Evolutionary conservation across 148 eudicot species (phyloP), one percentile per base, ranked within the genome.

Genomic region (Polygonum aviculare): DNA sequence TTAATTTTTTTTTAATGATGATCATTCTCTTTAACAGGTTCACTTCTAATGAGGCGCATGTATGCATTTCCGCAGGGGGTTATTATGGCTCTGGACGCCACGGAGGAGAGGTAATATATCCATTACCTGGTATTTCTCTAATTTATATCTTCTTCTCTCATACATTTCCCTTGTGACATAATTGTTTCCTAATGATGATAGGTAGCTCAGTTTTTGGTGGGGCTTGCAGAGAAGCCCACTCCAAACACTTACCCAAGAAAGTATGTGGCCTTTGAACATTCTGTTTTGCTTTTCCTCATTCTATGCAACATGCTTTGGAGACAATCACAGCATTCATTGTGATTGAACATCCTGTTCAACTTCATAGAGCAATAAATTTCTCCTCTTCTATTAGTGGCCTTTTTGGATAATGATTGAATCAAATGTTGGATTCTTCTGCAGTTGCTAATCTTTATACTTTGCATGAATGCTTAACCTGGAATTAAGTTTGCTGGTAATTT

Each of bases 1-100:
- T 78, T 48, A 35, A 41, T 75, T 52, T 35, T 21, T 21, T 36
- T 6, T 65, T 65, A 65, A 26, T 9, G 47, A 7, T 39, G 9
- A 22, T n/a, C 18, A 35, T 57, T 65, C 33, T 52, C 36, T 21
- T 12, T 26, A 59, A 10, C 33, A 72, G 31, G 48, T 79, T 63
- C 49, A 60, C 39, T 70, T 10, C 21, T 44, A 2, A 16, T 36
- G 72, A 80, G 40, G 22, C 77, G 51, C 26, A 18, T 59, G 26
- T 21, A 7, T 60, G 16, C 74, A 71, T 74, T 8, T 69, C 38
- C 50, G 38, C 82, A 90, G 98, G 99, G 48, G 99, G 99, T 71
- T 95, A 95, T 77, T 95, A 95, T 78, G 99, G 99, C 67, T 84
- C 99, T 76, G 99, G 99, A 71, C 97, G 97, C 54, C 93, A 80